Evolutionary conservation across 2,329 filamentous ascomycete genomes (phyloP).

Genomic region (Coniochaeta sp.): DNA sequence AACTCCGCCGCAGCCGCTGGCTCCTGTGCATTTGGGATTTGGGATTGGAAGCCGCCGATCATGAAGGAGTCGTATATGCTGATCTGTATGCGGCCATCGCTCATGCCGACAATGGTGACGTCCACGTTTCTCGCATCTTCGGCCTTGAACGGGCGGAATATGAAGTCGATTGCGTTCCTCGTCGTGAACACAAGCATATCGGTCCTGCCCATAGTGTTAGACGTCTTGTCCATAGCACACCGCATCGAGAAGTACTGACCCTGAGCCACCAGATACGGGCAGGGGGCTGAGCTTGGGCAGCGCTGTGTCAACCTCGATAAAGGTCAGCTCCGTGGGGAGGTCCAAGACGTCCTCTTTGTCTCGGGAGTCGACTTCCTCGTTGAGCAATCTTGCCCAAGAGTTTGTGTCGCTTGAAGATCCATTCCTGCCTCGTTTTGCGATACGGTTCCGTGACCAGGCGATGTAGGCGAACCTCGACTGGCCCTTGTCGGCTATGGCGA

Average conservation of each 20-base stretch:
- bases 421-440: constrained; percentile 17
- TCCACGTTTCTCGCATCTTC: constrained; percentile 69
- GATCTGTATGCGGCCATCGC: constrained; percentile 64
- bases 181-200: constrained; percentile 60
- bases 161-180: constrained; percentile 59
- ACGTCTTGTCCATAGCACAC: background rate
- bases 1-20: constrained; percentile 27
- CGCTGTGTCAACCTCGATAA: constrained; percentile 69
- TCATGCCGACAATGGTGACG: constrained; percentile 68
- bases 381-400: background rate
- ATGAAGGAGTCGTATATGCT: constrained; percentile 83
- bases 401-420: constrained; percentile 2
- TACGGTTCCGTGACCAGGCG: constrained; percentile 43
- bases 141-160: constrained; percentile 56
- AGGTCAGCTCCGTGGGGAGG: constrained; percentile 65
- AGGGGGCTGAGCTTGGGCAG: constrained; percentile 71
- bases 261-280: constrained; percentile 54
- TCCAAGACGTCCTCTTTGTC: constrained; percentile 34
- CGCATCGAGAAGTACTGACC: constrained; percentile 35
- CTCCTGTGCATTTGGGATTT: constrained; percentile 20
- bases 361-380: constrained; percentile 18
- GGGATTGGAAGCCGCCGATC: constrained; percentile 59
- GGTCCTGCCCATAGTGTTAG: constrained; percentile 31
- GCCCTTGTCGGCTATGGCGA: constrained; percentile 40
- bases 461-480: constrained; percentile 42